These are phyloP conservation scores for Mortierella claussenii DNA, from an alignment of 192 early-diverging fungal genomes.

Conservation along the genomic window DNA sequence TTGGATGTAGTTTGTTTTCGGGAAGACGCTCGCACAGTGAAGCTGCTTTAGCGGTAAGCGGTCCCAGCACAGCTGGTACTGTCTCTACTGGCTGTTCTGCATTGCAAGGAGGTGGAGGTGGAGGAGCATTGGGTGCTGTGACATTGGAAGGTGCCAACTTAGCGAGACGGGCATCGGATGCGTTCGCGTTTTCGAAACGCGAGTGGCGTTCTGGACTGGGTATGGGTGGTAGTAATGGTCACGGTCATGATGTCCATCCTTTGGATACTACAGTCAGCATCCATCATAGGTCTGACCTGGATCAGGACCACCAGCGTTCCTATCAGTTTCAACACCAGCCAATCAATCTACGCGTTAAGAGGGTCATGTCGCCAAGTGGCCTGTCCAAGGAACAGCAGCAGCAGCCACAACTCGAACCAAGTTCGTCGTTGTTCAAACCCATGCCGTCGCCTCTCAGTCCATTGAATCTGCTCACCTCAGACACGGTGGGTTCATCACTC, in stretches of 20 bases:
- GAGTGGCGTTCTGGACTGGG: slow-evolving; percentile 35
- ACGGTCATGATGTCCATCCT: slow-evolving; percentile 21
- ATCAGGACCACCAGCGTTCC: background rate
- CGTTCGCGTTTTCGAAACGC: slow-evolving; percentile 16
- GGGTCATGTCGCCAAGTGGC: slow-evolving; percentile 20
- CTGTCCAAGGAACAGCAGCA: slow-evolving; percentile 20
- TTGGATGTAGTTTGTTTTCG: slow-evolving; percentile 15
- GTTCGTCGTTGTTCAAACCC: no score
- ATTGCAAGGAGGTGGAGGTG: background rate
- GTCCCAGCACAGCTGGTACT: background rate
- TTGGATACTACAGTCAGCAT: slow-evolving; percentile 16
- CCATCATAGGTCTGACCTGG: background rate
- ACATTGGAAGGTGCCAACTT: slow-evolving; percentile 8
- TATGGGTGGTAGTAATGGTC: slow-evolving; percentile 9
- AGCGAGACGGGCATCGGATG: slow-evolving; percentile 30
- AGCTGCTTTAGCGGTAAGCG: no score
- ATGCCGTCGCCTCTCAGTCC: slow-evolving; percentile 28
- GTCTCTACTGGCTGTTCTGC: background rate
- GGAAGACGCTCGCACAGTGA: slow-evolving; percentile 40
- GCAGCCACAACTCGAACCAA: background rate
- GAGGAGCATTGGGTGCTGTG: slow-evolving; percentile 1
- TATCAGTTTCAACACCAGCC: background rate
- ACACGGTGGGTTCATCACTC: slow-evolving; percentile 20
- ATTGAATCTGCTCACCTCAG: slow-evolving; percentile 29
- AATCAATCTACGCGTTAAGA: slow-evolving; percentile 10